A percentile compares a stretch with the other conserved stretches of the same genome.
phyloP scores from a whole-genome alignment of 1,139 yeast species.

The Eremothecium cymbalariae region DNA sequence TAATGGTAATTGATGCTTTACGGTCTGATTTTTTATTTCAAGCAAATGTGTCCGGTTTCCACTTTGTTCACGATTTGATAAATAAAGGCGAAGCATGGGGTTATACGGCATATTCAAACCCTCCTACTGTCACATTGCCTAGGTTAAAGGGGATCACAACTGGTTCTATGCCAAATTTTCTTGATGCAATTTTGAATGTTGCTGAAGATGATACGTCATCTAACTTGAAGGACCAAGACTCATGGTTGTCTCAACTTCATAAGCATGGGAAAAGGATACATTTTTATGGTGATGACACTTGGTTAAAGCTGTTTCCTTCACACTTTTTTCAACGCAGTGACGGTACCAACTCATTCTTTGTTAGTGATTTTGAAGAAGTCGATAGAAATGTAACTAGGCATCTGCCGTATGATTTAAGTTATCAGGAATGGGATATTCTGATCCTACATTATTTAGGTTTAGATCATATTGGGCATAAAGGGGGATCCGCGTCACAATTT shows the following conservation, averaged over 20 bases:
- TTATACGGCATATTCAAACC: conserved; percentile 82
- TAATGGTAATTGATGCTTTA: conserved; percentile 90
- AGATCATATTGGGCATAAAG: conserved; percentile 96
- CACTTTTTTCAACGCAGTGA: conserved; percentile 55
- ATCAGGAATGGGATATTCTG: conserved; percentile 65
- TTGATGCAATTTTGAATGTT: conserved; percentile 84
- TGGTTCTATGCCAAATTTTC: conserved; percentile 70
- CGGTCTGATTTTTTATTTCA: conserved; percentile 80
- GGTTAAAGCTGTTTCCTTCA: conserved; percentile 78
- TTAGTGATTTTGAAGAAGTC: conserved; percentile 88
- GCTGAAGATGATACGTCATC: conserved; percentile 87
- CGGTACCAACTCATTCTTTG: conserved; percentile 91
- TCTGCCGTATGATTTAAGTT: conserved; percentile 32
- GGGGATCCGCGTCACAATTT: conserved; percentile 73
- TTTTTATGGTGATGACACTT: conserved; percentile 95
- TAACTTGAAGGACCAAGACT: conserved; percentile 67
- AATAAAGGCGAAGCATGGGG: conserved; percentile 67
- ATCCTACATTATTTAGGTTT: conserved; percentile 87
- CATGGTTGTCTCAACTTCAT: conserved; percentile 72
- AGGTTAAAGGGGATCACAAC: conserved; percentile 72
- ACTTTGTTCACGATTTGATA: conserved; percentile 57
- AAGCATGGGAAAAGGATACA: conserved; percentile 44
- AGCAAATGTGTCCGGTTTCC: conserved; percentile 48
- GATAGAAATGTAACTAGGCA: conserved; percentile 91
- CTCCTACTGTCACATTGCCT: conserved; percentile 80